phyloP scores from a whole-genome alignment of 1,284 basidiomycete genomes.

The Testicularia cyperi region DNA sequence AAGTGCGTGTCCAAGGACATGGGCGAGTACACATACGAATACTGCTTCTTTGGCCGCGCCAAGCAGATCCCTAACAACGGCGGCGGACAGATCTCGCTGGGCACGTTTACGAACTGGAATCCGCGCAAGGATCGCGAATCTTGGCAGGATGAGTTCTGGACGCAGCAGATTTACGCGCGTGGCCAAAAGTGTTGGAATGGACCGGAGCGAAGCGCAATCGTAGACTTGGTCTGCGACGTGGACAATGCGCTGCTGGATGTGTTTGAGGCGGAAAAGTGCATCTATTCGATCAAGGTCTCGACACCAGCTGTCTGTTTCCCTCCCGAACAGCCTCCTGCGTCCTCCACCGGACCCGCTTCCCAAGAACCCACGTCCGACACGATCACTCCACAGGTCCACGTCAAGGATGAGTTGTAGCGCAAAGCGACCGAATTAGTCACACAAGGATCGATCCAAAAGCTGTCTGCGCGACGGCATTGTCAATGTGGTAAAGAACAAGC shows the following conservation, averaged over 20 bases:
- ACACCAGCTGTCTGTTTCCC: constrained; percentile 80
- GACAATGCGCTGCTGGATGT: constrained; percentile 82
- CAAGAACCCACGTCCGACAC: not conserved
- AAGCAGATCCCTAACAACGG: constrained; percentile 86
- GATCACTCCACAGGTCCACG: not conserved
- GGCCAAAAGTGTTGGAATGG: constrained; percentile 94
- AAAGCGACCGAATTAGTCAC: no score
- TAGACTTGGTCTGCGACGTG: constrained; percentile 79
- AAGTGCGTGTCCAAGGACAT: constrained; percentile 75
- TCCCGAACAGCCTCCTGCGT: not conserved
- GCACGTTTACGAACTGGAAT: constrained; percentile 65
- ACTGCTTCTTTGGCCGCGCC: constrained; percentile 88
- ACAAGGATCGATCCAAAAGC: no score
- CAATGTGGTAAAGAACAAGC: no score
- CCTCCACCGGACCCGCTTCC: constrained; percentile 1
- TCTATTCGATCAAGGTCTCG: constrained; percentile 84
- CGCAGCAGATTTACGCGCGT: constrained; percentile 75
- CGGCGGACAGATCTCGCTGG: constrained; percentile 76
- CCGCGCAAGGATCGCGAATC: constrained; percentile 71
- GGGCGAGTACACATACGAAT: constrained; percentile 95
- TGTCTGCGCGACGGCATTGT: no score
- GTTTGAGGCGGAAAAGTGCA: constrained; percentile 88
- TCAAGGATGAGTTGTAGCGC: constrained; percentile 2
- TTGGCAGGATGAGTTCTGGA: constrained; percentile 72
- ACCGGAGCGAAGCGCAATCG: constrained; percentile 77